Conservation (phyloP, 2,329 filamentous ascomycete species). For the Hyphodiscus sp. region DNA sequence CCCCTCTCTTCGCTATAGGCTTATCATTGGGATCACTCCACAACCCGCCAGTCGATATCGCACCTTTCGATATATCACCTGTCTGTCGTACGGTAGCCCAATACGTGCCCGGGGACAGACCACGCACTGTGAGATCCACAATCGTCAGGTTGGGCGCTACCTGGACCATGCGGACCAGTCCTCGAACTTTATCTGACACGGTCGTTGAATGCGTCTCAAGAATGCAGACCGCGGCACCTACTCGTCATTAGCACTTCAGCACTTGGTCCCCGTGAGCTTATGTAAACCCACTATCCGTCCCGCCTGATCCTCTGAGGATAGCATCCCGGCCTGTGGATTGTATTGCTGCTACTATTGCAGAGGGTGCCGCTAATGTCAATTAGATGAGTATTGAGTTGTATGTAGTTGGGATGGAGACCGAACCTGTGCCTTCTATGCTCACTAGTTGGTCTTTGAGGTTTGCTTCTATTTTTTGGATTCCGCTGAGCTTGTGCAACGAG, state of each 20-base stretch:
- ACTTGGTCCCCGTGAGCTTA: slow-evolving; percentile 3
- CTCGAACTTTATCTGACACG: slow-evolving; percentile 65
- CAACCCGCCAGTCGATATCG: slow-evolving; percentile 73
- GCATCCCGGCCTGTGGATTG: slow-evolving; percentile 88
- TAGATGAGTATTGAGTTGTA: slow-evolving; percentile 9
- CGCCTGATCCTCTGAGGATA: slow-evolving; percentile 83
- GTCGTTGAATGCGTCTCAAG: slow-evolving; percentile 71
- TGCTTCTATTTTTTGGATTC: slow-evolving; percentile 76
- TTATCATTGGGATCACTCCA: slow-evolving; percentile 49
- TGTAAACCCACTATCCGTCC: slow-evolving; percentile 65
- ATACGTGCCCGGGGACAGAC: slow-evolving; percentile 75
- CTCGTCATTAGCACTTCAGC: neutral
- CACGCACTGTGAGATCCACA: slow-evolving; percentile 80
- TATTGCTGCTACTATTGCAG: slow-evolving; percentile 81
- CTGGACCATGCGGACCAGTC: slow-evolving; percentile 89
- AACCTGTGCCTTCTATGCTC: slow-evolving; percentile 76
- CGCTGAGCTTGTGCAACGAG: slow-evolving; percentile 68
- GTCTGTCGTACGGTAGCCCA: slow-evolving; percentile 77
- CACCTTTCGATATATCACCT: slow-evolving; percentile 80
- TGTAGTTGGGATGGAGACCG: slow-evolving; percentile 22
- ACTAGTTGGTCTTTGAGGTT: slow-evolving; percentile 79
- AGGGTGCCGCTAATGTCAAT: slow-evolving; percentile 70
- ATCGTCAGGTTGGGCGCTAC: slow-evolving; percentile 72
- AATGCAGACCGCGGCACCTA: slow-evolving; percentile 85
- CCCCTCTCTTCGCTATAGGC: slow-evolving; percentile 43